Conservation (phyloP, 345 rosid genomes). For the Sisymbrium altissimum region DNA sequence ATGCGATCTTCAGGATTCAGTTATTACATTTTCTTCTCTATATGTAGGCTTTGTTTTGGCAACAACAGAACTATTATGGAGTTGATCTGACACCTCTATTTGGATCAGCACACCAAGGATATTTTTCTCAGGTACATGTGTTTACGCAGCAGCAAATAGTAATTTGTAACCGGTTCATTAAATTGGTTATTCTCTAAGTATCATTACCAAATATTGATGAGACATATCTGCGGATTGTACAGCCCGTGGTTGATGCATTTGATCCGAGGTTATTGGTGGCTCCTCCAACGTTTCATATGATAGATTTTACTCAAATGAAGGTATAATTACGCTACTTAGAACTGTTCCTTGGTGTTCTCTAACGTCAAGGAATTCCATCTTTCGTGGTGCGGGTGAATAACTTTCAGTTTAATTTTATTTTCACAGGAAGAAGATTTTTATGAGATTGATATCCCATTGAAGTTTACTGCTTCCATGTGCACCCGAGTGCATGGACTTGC, state of each 20-base stretch:
- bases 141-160: neutral
- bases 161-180: neutral
- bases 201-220: slow-evolving; percentile 9
- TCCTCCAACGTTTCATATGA: slow-evolving; percentile 56
- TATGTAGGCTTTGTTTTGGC: slow-evolving; percentile 94
- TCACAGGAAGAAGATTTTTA: slow-evolving; percentile 86
- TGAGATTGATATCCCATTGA: slow-evolving; percentile 87
- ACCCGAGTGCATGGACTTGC: slow-evolving; percentile 95
- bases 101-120: slow-evolving; percentile 87
- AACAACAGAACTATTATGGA: slow-evolving; percentile 87
- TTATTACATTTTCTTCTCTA: neutral
- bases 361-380: neutral
- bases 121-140: slow-evolving; percentile 84
- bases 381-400: neutral
- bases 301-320: slow-evolving; percentile 79
- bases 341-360: neutral
- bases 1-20: neutral
- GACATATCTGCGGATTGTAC: slow-evolving; percentile 21
- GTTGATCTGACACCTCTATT: slow-evolving; percentile 81
- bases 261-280: slow-evolving; percentile 97
- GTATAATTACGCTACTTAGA: slow-evolving; percentile 33
- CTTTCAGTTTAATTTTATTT: slow-evolving; percentile 16
- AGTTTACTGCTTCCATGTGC: slow-evolving; percentile 76
- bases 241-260: slow-evolving; percentile 99
- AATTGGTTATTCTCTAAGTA: neutral